Base-by-base conservation (phyloP, 2,329 filamentous ascomycete genomes). In the Colletotrichum sp. region DNA sequence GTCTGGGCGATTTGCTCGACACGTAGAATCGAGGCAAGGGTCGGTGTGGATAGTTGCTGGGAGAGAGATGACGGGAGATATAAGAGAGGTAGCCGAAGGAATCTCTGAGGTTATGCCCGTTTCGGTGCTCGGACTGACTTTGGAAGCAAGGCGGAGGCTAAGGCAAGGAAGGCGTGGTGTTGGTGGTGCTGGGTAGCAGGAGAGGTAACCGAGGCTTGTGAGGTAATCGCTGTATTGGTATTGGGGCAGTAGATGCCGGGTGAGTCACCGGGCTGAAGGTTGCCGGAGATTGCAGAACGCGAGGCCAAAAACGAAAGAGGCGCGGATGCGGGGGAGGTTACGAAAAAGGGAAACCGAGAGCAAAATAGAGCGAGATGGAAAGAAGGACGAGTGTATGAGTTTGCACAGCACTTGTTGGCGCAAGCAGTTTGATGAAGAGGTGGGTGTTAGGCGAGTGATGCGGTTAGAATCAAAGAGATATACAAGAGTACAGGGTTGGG, bases 181-280 rank as follows among this genome's bases (percentile, higher is more conserved):
- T n/a, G n/a, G 28, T 39, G 28, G 57, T 28, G n/a, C 44, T n/a
- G n/a, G 28, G 59, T 62, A 34, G 26, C 44, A 49, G 57, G 10
- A n/a, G 32, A 62, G 59, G 59, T 21, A 34, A 6, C 26, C 16
- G 28, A n/a, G 28, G 18, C 28, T 32, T n/a, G 12, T 15, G 16
- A 73, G 16, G 44, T 71, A 71, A 26, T 60, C 59, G 18, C 28
- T 32, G 59, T n/a, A 12, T 32, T 62, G 18, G 26, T 62, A 55
- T 59, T 21, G 57, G 63, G 63, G 72, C 26, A 70, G 63, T 63
- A 72, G 55, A 63, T 63, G 63, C 69, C 73, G 69, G 63, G 73
- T 75, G 73, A 75, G 73, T 75, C 73, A 72, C 73, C 69, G 39
- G 62, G 28, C 68, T 28, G 21, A 55, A 32, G 36, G 28, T 26